Evolutionary conservation across 257 asterid species (phyloP).

Genomic region (Gentiana dahurica): DNA sequence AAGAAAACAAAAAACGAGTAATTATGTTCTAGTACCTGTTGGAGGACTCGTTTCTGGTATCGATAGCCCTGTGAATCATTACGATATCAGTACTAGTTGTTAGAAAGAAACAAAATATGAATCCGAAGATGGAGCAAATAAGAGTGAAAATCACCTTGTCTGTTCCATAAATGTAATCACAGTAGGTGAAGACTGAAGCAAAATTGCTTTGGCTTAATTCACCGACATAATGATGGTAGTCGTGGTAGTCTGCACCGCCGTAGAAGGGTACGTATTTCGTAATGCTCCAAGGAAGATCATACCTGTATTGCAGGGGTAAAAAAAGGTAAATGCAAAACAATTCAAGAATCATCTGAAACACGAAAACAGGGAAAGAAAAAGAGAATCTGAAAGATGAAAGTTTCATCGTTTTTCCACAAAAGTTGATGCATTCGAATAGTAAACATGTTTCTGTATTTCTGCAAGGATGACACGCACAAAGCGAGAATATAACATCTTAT

Average conservation of each 20-base stretch:
- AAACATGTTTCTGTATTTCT: too few relatives aligned
- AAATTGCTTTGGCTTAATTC: slow-evolving; percentile 96
- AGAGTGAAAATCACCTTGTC: slow-evolving; percentile 57
- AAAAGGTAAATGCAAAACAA: slow-evolving; percentile 4
- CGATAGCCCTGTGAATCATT: slow-evolving; percentile 60
- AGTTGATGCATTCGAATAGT: too few relatives aligned
- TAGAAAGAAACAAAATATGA: slow-evolving; percentile 4
- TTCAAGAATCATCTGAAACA: not conserved
- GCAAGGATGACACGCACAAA: too few relatives aligned
- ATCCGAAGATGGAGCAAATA: slow-evolving; percentile 2
- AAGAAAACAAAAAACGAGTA: too few relatives aligned
- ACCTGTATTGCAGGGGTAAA: slow-evolving; percentile 31
- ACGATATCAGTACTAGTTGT: slow-evolving; percentile 8
- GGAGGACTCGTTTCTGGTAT: slow-evolving; percentile 72
- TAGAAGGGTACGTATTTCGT: slow-evolving; percentile 90
- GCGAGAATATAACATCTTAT: too few relatives aligned
- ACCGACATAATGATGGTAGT: slow-evolving; percentile 97
- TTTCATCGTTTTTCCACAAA: too few relatives aligned
- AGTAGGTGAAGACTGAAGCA: slow-evolving; percentile 95
- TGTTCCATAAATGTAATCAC: slow-evolving; percentile 94
- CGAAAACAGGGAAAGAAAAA: not conserved
- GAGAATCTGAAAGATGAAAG: too few relatives aligned
- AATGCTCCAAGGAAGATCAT: slow-evolving; percentile 88
- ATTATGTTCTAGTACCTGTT: too few relatives aligned
- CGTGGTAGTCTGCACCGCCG: slow-evolving; percentile 97